A percentile compares a stretch with the other conserved stretches of the same genome.
phyloP scores from a whole-genome alignment of 176 grass and related monocot species.

The Carex myosuroides region DNA sequence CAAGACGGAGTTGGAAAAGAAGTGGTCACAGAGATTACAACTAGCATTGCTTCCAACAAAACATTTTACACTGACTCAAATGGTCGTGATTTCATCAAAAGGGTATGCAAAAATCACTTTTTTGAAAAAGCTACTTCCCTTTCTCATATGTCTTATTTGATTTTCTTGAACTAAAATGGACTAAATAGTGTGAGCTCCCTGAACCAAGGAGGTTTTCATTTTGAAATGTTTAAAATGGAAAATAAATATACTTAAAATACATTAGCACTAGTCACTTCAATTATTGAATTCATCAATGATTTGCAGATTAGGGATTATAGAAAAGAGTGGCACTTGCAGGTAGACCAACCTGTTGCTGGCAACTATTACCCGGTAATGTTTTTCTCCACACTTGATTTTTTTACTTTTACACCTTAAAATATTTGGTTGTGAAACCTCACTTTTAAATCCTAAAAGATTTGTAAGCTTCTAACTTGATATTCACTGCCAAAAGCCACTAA shows the following conservation, averaged over 20 bases:
- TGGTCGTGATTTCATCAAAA: conserved; percentile 95
- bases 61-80: conserved; percentile 90
- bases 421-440: not conserved
- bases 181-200: not conserved
- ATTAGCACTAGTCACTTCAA: not conserved
- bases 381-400: not conserved
- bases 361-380: conserved; percentile 94
- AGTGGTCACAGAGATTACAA: conserved; percentile 67
- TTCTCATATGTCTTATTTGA: not conserved
- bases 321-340: conserved; percentile 73
- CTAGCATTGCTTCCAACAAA: conserved; percentile 72
- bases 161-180: not conserved
- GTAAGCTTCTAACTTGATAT: not conserved
- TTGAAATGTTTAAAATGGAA: not conserved
- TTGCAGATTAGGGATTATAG: conserved; percentile 91
- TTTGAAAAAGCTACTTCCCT: not conserved
- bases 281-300: not conserved
- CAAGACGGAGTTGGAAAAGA: conserved; percentile 87
- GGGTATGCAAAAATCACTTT: conserved; percentile 36
- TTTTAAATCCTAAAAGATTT: not conserved
- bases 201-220: not conserved
- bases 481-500: not conserved
- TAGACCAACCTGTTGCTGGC: conserved; percentile 87
- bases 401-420: not conserved
- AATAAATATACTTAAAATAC: not conserved